Conservation (phyloP, 345 rosid genomes). For the Noccaea bulbosa region DNA sequence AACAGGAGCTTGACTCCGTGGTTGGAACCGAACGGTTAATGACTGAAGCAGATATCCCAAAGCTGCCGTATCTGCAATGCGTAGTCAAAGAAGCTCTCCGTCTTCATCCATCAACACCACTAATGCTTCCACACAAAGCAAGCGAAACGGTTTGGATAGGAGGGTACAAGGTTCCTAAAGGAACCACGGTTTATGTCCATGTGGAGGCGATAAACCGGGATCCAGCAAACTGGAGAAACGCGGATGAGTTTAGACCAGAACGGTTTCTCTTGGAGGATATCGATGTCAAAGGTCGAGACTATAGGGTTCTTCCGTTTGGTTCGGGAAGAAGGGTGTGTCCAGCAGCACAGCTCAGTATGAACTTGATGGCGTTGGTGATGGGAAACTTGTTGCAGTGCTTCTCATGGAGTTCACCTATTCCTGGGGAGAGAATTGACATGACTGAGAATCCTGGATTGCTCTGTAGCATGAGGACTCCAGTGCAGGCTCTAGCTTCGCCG, state of each 20-base stretch:
- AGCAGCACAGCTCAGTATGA: slow-evolving; percentile 52
- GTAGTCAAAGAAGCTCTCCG: slow-evolving; percentile 50
- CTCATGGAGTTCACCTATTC: slow-evolving; percentile 41
- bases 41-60: slow-evolving; percentile 46
- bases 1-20: slow-evolving; percentile 47
- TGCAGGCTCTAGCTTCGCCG: slow-evolving; percentile 43
- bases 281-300: slow-evolving; percentile 56
- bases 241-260: slow-evolving; percentile 50
- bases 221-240: slow-evolving; percentile 45
- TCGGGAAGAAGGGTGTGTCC: slow-evolving; percentile 55
- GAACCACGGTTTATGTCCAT: slow-evolving; percentile 45
- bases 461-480: slow-evolving; percentile 48
- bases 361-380: slow-evolving; percentile 49
- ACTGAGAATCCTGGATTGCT: slow-evolving; percentile 47
- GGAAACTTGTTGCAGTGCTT: slow-evolving; percentile 56
- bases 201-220: slow-evolving; percentile 51
- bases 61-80: slow-evolving; percentile 48
- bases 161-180: slow-evolving; percentile 50
- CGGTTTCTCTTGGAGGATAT: slow-evolving; percentile 47
- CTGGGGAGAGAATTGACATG: slow-evolving; percentile 40
- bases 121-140: slow-evolving; percentile 59
- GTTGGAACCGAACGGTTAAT: slow-evolving; percentile 49
- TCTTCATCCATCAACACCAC: slow-evolving; percentile 54
- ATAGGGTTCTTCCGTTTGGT: slow-evolving; percentile 55
- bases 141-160: slow-evolving; percentile 45